Percentiles rank a stretch among this genome's conserved stretches.
These are phyloP conservation scores for Saccharum officinarum DNA, from an alignment of 176 grass and related monocot species.

Conservation along the genomic window DNA sequence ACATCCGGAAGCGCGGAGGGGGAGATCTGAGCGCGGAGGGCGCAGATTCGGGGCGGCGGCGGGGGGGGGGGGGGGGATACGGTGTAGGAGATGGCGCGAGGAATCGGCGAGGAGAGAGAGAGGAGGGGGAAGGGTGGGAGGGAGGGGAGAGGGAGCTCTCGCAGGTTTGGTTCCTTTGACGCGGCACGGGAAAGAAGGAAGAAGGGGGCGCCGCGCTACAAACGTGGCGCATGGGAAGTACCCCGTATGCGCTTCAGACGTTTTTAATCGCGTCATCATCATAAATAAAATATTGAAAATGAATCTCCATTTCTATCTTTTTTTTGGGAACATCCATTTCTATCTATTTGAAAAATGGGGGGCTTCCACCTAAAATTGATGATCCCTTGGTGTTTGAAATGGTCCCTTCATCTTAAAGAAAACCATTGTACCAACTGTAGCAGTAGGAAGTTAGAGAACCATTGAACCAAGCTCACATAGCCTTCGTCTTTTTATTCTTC, in stretches of 20 bases:
- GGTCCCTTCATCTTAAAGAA: neutral
- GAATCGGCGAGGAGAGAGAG: neutral
- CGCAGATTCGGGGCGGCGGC: slow-evolving; percentile 27
- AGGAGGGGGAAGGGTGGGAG: neutral
- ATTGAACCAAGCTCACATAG: too few species aligned
- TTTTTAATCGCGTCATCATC: neutral
- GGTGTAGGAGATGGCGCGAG: slow-evolving; percentile 1
- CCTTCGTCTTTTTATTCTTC: too few species aligned
- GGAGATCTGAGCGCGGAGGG: slow-evolving; percentile 36
- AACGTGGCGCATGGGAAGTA: slow-evolving; percentile 38
- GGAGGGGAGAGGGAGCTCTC: neutral
- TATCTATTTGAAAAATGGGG: neutral
- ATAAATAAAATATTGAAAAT: neutral
- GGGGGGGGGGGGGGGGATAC: neutral
- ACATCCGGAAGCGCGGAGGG: slow-evolving; percentile 51
- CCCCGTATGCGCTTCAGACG: neutral
- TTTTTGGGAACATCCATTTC: too few species aligned
- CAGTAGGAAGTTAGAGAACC: too few species aligned
- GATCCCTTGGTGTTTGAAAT: neutral
- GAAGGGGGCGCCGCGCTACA: neutral
- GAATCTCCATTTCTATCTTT: neutral
- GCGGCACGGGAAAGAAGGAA: slow-evolving; percentile 3
- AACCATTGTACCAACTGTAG: neutral
- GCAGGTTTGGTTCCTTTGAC: slow-evolving; percentile 49
- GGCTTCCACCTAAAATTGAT: too few species aligned